Evolutionary conservation across 176 grass and related monocot genomes (phyloP).

Genomic region (Bothriochloa decipiens): DNA sequence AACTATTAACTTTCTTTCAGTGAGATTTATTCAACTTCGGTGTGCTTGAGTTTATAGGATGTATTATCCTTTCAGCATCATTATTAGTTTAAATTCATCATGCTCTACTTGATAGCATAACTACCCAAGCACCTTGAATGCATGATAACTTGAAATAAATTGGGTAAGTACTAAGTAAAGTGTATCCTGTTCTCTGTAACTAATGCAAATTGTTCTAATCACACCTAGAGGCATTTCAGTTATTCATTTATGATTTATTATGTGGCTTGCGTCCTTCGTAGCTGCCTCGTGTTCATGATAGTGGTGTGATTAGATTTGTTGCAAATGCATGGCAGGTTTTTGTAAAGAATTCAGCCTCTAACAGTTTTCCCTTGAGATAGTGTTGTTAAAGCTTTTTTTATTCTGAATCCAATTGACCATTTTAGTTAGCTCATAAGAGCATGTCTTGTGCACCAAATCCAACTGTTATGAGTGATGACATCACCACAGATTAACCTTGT

Average conservation of each 20-base stretch:
- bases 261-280: background rate
- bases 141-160: background rate
- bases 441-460: background rate
- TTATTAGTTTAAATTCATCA: background rate
- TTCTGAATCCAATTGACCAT: background rate
- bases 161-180: background rate
- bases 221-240: background rate
- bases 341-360: background rate
- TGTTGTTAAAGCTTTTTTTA: background rate
- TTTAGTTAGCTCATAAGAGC: slow-evolving; percentile 12
- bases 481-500: background rate
- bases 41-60: slow-evolving; percentile 4
- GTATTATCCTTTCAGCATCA: background rate
- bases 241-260: background rate
- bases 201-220: background rate
- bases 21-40: background rate
- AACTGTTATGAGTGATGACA: background rate
- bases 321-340: background rate
- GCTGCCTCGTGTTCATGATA: background rate
- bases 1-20: slow-evolving; percentile 5
- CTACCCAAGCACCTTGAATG: background rate
- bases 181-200: background rate
- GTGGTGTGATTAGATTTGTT: background rate
- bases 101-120: background rate
- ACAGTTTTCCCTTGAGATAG: background rate